phyloP scores from a whole-genome alignment of 495 filamentous ascomycete genomes.

The Talaromyces nanjingensis region DNA sequence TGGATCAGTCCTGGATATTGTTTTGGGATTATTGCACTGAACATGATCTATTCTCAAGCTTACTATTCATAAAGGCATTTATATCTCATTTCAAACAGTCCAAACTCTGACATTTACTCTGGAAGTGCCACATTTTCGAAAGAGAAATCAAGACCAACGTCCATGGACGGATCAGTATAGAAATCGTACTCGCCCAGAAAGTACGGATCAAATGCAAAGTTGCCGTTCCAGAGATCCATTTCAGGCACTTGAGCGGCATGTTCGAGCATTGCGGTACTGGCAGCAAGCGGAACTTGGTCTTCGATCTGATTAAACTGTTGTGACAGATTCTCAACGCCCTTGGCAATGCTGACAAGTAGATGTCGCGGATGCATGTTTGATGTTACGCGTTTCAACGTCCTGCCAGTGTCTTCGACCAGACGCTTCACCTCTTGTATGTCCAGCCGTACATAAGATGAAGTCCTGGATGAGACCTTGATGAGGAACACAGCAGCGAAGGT shows the following conservation, averaged over 20 bases:
- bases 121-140: neutral
- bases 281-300: neutral
- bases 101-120: neutral
- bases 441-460: neutral
- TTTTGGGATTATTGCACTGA: neutral
- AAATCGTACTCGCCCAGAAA: neutral
- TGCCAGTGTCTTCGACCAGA: neutral
- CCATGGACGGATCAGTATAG: neutral
- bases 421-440: neutral
- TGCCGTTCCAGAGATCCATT: neutral
- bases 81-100: neutral
- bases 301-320: neutral
- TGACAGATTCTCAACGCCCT: neutral
- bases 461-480: constrained; percentile 22
- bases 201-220: constrained; percentile 2
- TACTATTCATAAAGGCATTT: neutral
- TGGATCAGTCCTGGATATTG: neutral
- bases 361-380: neutral
- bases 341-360: neutral
- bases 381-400: neutral
- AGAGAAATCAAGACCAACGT: neutral
- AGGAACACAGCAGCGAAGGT: constrained; percentile 39
- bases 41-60: neutral
- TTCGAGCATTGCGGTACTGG: neutral
- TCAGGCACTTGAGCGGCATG: neutral